These are phyloP conservation scores for Cordyceps militaris DNA, from an alignment of 2,329 filamentous ascomycete genomes.

Conservation along the genomic window DNA sequence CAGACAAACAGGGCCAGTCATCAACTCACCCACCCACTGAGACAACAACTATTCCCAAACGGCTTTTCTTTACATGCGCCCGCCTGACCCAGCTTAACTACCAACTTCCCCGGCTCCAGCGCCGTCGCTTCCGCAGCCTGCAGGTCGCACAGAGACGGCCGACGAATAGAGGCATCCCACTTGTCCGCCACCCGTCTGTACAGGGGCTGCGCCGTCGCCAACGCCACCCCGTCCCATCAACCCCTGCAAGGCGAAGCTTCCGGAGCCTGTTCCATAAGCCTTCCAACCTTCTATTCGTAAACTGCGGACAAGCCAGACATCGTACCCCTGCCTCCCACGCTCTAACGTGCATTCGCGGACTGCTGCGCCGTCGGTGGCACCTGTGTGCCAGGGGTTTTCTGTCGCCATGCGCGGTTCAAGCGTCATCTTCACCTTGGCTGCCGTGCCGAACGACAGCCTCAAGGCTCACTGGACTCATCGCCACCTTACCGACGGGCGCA, in stretches of 20 bases:
- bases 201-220: background rate
- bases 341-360: background rate
- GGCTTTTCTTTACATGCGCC: background rate
- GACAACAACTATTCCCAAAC: slow-evolving; percentile 3
- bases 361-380: background rate
- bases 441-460: background rate
- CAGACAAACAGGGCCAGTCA: slow-evolving; percentile 7
- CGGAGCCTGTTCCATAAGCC: slow-evolving; percentile 3
- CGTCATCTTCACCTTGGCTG: background rate
- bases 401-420: slow-evolving; percentile 1
- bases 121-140: slow-evolving; percentile 2
- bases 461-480: background rate
- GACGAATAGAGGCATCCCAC: background rate
- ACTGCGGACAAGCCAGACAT: background rate
- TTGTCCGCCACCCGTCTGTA: background rate
- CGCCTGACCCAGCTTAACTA: slow-evolving; percentile 5
- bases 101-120: slow-evolving; percentile 1
- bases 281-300: too few species aligned
- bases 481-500: background rate
- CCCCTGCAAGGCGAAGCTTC: slow-evolving; percentile 7
- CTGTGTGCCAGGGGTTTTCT: background rate
- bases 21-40: slow-evolving; percentile 2
- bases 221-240: background rate
- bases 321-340: background rate
- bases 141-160: background rate